Evolutionary conservation across 2,329 filamentous ascomycete species (phyloP).

Genomic region (Anthostomella pinea): DNA sequence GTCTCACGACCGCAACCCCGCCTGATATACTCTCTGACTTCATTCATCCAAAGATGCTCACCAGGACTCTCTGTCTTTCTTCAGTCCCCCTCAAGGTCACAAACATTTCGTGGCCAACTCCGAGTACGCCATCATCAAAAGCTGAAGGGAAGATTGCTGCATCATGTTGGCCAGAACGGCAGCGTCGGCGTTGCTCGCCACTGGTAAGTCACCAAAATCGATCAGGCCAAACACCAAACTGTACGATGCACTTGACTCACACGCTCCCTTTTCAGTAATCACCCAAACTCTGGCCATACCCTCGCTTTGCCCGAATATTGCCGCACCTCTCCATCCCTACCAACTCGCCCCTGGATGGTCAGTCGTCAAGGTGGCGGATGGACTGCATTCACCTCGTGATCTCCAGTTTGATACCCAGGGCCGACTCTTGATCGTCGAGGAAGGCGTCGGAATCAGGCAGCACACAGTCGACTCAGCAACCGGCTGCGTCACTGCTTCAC

Average conservation of each 20-base stretch:
- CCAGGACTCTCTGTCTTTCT: too few relatives aligned
- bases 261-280: too few relatives aligned
- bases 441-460: conserved; percentile 26
- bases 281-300: conserved; percentile 4
- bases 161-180: conserved; percentile 2
- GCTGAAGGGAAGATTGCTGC: too few relatives aligned
- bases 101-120: too few relatives aligned
- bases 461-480: conserved; percentile 22
- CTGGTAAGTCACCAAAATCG: conserved; percentile 5
- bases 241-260: too few relatives aligned
- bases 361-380: conserved; percentile 24
- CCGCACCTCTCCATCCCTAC: conserved; percentile 15
- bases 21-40: too few relatives aligned
- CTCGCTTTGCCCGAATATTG: conserved; percentile 17
- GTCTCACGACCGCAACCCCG: too few relatives aligned
- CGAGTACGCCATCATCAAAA: conserved; percentile 5
- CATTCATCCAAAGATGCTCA: too few relatives aligned
- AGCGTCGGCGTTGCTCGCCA: not conserved
- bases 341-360: conserved; percentile 22
- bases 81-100: too few relatives aligned
- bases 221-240: too few relatives aligned
- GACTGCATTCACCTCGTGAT: conserved; percentile 23
- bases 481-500: conserved; percentile 25
- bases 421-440: conserved; percentile 27
- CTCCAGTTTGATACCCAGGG: conserved; percentile 22